phyloP scores from a whole-genome alignment of 192 early-diverging fungal genomes.

The Podila minutissima region DNA sequence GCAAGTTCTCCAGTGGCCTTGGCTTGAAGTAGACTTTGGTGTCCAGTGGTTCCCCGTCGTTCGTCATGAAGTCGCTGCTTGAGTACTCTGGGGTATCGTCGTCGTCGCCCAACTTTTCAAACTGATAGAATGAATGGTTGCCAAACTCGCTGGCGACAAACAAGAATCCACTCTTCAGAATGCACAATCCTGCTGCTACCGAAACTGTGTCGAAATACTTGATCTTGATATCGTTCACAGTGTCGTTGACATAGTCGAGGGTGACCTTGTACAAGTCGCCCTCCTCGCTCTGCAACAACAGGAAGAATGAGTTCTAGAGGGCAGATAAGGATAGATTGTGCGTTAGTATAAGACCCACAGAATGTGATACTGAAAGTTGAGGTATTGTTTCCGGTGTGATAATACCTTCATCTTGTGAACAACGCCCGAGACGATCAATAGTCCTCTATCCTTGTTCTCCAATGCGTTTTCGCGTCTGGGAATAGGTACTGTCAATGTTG shows the following conservation, averaged over 20 bases:
- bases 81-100: conserved; percentile 84
- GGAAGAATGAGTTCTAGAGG: conserved; percentile 77
- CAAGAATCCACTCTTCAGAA: conserved; percentile 94
- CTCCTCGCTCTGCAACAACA: conserved; percentile 89
- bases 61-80: conserved; percentile 72
- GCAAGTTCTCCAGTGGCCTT: conserved; percentile 82
- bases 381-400: neutral
- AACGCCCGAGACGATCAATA: conserved; percentile 84
- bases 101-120: conserved; percentile 94
- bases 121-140: conserved; percentile 94
- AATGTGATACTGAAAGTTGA: neutral
- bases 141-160: conserved; percentile 93
- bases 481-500: conserved; percentile 77
- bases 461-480: conserved; percentile 79
- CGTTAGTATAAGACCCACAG: neutral
- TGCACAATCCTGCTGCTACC: conserved; percentile 77
- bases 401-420: conserved; percentile 90
- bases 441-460: conserved; percentile 70
- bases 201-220: conserved; percentile 97
- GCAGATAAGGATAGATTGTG: neutral
- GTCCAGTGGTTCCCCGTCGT: conserved; percentile 59
- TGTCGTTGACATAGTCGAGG: conserved; percentile 76
- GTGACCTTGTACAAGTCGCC: conserved; percentile 96
- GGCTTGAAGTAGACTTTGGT: conserved; percentile 72
- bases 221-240: conserved; percentile 77